Evolutionary conservation across 2,329 filamentous ascomycete species (phyloP).

Genomic region (Endoconidiophora polonica): DNA sequence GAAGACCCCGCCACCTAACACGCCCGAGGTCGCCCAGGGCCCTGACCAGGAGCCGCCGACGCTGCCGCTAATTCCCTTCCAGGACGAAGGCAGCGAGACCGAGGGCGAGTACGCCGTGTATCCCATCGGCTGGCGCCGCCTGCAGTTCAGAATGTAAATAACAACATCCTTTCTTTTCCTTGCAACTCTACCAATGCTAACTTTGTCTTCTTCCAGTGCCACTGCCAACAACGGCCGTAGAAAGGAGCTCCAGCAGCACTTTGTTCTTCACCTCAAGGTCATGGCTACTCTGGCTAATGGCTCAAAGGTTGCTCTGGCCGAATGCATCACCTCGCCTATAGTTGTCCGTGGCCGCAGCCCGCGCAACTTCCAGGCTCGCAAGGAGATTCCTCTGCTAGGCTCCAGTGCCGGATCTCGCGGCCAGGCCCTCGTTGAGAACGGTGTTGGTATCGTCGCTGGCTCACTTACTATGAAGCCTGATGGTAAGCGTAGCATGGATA

Average conservation of each 20-base stretch:
- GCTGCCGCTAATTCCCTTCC: constrained; percentile 55
- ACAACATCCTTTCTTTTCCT: not conserved
- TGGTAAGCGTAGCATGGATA: constrained; percentile 33
- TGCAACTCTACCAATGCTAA: constrained; percentile 11
- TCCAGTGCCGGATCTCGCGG: constrained; percentile 61
- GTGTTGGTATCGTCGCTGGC: constrained; percentile 42
- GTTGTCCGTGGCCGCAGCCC: constrained; percentile 88
- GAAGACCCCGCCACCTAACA: constrained; percentile 82
- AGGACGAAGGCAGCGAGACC: constrained; percentile 38
- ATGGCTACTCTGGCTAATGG: constrained; percentile 70
- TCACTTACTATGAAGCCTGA: constrained; percentile 38
- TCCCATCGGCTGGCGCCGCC: constrained; percentile 80
- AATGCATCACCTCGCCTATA: constrained; percentile 75
- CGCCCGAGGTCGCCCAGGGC: constrained; percentile 45
- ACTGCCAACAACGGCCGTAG: constrained; percentile 91
- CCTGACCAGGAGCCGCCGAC: constrained; percentile 74
- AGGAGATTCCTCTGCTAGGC: constrained; percentile 75
- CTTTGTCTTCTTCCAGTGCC: constrained; percentile 35
- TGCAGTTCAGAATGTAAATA: constrained; percentile 71
- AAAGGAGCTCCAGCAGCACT: constrained; percentile 93
- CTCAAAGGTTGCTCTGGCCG: constrained; percentile 63
- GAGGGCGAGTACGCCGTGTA: constrained; percentile 80
- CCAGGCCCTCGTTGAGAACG: constrained; percentile 52
- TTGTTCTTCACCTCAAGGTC: constrained; percentile 75
- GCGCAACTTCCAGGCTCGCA: constrained; percentile 83